phyloP scores from a whole-genome alignment of 2,329 filamentous ascomycete genomes.

The Rutstroemia sydowiana region DNA sequence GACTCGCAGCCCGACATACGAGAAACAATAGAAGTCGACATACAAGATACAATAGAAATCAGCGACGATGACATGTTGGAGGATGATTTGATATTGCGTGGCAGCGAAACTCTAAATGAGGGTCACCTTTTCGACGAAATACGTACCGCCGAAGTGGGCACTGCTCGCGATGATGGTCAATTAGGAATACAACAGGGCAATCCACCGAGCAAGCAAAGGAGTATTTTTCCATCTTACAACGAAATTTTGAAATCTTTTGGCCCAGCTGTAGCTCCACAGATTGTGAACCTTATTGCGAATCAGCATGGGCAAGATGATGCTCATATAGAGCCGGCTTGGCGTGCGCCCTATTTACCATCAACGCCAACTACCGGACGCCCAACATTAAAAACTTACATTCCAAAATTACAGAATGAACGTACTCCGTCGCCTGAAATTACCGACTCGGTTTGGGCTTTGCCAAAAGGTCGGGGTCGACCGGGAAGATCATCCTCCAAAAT shows the following conservation, averaged over 20 bases:
- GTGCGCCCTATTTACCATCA: constrained; percentile 17
- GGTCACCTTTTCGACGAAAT: neutral
- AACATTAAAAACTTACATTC: constrained; percentile 13
- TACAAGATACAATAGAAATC: constrained; percentile 15
- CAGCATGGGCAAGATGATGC: constrained; percentile 17
- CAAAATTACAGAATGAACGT: constrained; percentile 17
- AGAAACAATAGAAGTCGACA: constrained; percentile 17
- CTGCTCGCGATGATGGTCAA: neutral
- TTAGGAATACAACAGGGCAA: neutral
- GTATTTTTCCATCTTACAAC: constrained; percentile 21
- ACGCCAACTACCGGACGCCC: constrained; percentile 12
- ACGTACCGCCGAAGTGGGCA: neutral
- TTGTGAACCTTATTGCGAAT: constrained; percentile 23
- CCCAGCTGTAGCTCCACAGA: constrained; percentile 24
- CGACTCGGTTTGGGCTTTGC: constrained; percentile 27
- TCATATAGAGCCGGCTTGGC: constrained; percentile 25
- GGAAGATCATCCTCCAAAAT: neutral
- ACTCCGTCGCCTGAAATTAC: constrained; percentile 22
- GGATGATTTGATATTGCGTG: constrained; percentile 29
- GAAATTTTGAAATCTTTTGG: constrained; percentile 27
- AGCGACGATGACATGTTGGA: constrained; percentile 25
- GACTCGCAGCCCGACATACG: constrained; percentile 22
- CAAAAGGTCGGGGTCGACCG: constrained; percentile 7
- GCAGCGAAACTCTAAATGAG: constrained; percentile 21
- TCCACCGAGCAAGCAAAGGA: neutral